Conservation (phyloP, 2,329 filamentous ascomycete genomes). For the Cercospora brassicicola region DNA sequence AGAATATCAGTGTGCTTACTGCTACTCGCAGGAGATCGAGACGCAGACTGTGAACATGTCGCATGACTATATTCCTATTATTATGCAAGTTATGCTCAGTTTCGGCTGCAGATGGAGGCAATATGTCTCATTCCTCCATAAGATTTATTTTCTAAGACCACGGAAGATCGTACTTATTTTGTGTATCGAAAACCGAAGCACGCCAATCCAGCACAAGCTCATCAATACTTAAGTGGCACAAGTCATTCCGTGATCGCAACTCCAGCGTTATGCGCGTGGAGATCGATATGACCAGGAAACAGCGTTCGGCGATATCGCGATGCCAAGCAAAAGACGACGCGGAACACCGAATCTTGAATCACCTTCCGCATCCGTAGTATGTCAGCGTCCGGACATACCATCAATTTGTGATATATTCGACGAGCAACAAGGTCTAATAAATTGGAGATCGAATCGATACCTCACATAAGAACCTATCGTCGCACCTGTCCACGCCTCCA, state of each 20-base stretch:
- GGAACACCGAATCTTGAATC: slow-evolving; percentile 11
- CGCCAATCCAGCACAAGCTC: neutral
- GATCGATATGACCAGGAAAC: neutral
- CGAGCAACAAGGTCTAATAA: neutral
- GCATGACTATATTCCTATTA: neutral
- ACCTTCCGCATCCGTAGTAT: slow-evolving; percentile 2
- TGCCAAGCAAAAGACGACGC: neutral
- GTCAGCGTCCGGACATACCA: neutral
- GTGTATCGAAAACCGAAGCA: neutral
- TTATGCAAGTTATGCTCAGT: neutral
- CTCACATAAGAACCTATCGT: neutral
- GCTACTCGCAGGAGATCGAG: neutral
- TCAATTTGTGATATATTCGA: neutral
- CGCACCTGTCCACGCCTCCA: neutral
- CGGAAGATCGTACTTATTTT: neutral
- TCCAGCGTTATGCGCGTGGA: neutral
- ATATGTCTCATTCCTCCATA: neutral
- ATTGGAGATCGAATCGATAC: neutral
- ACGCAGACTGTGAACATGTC: neutral
- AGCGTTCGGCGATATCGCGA: neutral
- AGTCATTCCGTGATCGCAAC: neutral
- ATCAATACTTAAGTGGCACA: neutral
- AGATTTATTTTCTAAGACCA: neutral
- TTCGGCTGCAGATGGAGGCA: neutral
- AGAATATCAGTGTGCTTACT: neutral